phyloP scores from a whole-genome alignment of 23 red algal species.

The Agarophyton chilense region DNA sequence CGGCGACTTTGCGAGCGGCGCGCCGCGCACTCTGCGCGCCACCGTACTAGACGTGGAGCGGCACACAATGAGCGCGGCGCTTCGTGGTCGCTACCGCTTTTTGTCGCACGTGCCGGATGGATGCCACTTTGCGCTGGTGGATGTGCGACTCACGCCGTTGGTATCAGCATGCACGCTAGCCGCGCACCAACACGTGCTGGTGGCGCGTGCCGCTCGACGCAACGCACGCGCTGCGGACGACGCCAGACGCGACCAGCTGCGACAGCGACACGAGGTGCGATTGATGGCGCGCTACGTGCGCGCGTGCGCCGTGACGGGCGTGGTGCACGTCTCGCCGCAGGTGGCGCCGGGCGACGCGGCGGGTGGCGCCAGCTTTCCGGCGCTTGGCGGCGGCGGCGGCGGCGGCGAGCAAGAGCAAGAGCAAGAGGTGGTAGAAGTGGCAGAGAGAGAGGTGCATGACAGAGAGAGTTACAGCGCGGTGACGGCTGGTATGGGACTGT shows the following conservation, averaged over 20 bases:
- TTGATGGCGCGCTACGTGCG: conserved; percentile 30
- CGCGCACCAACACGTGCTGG: too few species aligned
- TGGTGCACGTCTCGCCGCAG: neutral
- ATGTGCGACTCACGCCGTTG: conserved; percentile 12
- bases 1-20: conserved; percentile 14
- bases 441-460: conserved; percentile 21
- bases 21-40: conserved; percentile 6
- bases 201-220: too few species aligned
- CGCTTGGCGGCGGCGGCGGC: neutral
- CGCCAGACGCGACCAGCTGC: neutral
- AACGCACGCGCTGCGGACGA: too few species aligned
- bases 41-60: conserved; percentile 57
- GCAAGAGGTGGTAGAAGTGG: neutral
- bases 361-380: conserved; percentile 38
- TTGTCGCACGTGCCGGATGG: conserved; percentile 66
- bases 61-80: conserved; percentile 53
- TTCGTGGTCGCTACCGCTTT: conserved; percentile 61
- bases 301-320: neutral
- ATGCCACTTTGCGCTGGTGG: conserved; percentile 76
- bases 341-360: conserved; percentile 4
- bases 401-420: neutral
- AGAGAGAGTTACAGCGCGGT: conserved; percentile 57
- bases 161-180: conserved; percentile 25
- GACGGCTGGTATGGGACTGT: conserved; percentile 66
- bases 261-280: conserved; percentile 6